These are phyloP conservation scores for Penicillium corylophilum DNA, from an alignment of 2,329 filamentous ascomycete species.

Conservation along the genomic window DNA sequence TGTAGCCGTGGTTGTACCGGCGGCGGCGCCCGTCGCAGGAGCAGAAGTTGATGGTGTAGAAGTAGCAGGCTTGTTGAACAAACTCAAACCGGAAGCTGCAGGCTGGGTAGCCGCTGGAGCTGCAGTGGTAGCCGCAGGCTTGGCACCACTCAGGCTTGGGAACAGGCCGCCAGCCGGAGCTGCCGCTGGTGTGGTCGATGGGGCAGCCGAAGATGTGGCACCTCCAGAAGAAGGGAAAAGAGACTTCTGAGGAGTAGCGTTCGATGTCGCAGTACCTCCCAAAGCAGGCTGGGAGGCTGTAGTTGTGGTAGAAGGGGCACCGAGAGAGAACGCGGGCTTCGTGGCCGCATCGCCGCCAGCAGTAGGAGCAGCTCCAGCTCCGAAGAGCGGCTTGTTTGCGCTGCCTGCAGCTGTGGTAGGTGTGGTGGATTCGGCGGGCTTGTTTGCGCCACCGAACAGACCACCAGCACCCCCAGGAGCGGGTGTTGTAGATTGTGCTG, in stretches of 20 bases:
- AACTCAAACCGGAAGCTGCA: constrained; percentile 16
- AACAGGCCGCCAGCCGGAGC: constrained; percentile 32
- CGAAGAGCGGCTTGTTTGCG: constrained; percentile 31
- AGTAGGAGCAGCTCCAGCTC: constrained; percentile 22
- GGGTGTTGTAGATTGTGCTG: constrained; percentile 13
- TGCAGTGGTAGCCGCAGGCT: constrained; percentile 32
- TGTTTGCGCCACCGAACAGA: constrained; percentile 33
- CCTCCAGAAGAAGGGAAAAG: constrained; percentile 32
- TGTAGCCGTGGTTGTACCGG: constrained; percentile 25
- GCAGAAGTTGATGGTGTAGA: constrained; percentile 23
- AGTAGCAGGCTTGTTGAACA: constrained; percentile 29
- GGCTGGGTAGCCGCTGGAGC: constrained; percentile 25
- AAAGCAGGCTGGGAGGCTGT: constrained; percentile 22
- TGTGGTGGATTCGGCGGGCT: constrained; percentile 30
- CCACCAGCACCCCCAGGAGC: constrained; percentile 22
- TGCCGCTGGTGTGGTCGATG: constrained; percentile 32
- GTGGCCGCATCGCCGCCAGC: constrained; percentile 23
- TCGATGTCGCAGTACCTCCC: constrained; percentile 27
- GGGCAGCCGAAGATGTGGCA: constrained; percentile 30
- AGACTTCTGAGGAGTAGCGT: constrained; percentile 36
- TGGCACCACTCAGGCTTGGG: constrained; percentile 27
- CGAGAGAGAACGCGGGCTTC: constrained; percentile 27
- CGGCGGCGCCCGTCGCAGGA: constrained; percentile 21
- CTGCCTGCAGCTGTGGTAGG: constrained; percentile 25
- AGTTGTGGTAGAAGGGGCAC: constrained; percentile 13